These are phyloP conservation scores for Euphorbia celastroides DNA, from an alignment of 441 rosid species.

Conservation along the genomic window DNA sequence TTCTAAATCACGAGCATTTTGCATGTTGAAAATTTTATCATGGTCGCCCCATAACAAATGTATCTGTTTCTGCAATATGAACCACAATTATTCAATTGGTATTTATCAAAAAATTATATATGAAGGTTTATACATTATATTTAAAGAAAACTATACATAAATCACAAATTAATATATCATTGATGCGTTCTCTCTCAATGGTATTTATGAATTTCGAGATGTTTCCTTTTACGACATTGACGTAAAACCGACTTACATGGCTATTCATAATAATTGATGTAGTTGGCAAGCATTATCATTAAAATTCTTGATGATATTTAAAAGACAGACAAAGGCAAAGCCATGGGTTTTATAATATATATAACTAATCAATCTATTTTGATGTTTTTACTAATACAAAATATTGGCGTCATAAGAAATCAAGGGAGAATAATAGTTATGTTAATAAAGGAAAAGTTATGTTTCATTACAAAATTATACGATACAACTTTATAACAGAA, in stretches of 20 bases:
- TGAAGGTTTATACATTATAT: not conserved
- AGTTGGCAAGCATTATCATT: not conserved
- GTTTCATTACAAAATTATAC: too few relatives aligned
- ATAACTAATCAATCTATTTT: too few relatives aligned
- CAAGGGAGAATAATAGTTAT: too few relatives aligned
- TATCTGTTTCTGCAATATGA: constrained; percentile 25
- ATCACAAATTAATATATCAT: not conserved
- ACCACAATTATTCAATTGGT: too few relatives aligned
- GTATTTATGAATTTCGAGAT: not conserved
- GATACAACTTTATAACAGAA: too few relatives aligned
- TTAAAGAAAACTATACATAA: not conserved
- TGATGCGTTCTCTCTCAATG: not conserved
- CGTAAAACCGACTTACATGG: not conserved
- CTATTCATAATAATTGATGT: not conserved
- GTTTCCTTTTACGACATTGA: not conserved
- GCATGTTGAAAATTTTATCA: constrained; percentile 26
- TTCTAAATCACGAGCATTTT: constrained; percentile 17
- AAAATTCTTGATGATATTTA: not conserved
- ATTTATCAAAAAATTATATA: not conserved
- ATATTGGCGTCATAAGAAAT: too few relatives aligned
- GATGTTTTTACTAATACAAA: too few relatives aligned
- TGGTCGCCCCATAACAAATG: constrained; percentile 37
- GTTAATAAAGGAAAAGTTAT: too few relatives aligned
- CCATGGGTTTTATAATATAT: too few relatives aligned
- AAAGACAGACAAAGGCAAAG: too few relatives aligned